These are phyloP conservation scores for Yarrowia deformans DNA, from an alignment of 805 yeast species.

Conservation along the genomic window DNA sequence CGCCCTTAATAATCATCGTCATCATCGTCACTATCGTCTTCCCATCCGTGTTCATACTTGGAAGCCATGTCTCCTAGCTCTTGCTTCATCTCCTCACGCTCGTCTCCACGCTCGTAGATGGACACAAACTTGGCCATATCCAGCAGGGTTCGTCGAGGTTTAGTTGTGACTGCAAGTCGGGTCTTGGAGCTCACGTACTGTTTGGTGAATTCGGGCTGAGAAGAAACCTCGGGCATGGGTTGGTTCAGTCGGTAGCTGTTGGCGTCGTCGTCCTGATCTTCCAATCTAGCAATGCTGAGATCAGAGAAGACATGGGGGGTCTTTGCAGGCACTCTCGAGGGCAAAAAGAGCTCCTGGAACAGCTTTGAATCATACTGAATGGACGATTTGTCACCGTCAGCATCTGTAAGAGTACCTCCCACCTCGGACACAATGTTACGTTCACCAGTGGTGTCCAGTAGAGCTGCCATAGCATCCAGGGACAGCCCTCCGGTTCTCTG, in stretches of 20 bases:
- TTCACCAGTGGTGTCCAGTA: constrained; percentile 15
- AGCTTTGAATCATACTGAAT: constrained; percentile 19
- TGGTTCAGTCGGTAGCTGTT: constrained; percentile 12
- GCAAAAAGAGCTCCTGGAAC: constrained; percentile 40
- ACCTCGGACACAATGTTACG: constrained; percentile 28
- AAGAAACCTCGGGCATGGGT: constrained; percentile 26
- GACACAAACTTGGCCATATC: constrained; percentile 43
- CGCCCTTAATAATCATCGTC: constrained; percentile 40
- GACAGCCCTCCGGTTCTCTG: constrained; percentile 29
- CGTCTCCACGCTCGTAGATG: constrained; percentile 41
- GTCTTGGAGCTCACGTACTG: constrained; percentile 35
- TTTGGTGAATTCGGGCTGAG: constrained; percentile 18
- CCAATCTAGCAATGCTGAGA: constrained; percentile 28
- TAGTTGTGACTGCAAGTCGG: constrained; percentile 42
- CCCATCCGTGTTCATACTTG: constrained; percentile 44
- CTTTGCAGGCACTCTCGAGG: constrained; percentile 41
- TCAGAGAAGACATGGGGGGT: constrained; percentile 42
- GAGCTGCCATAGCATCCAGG: constrained; percentile 23
- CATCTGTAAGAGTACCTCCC: not conserved
- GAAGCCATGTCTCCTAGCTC: constrained; percentile 42
- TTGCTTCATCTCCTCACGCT: constrained; percentile 45
- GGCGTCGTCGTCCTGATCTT: constrained; percentile 12
- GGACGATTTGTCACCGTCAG: not conserved
- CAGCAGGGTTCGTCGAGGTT: constrained; percentile 40
- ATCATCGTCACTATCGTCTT: constrained; percentile 41